Evolutionary conservation across 441 rosid species (phyloP).

Genomic region (Daphne laureola): DNA sequence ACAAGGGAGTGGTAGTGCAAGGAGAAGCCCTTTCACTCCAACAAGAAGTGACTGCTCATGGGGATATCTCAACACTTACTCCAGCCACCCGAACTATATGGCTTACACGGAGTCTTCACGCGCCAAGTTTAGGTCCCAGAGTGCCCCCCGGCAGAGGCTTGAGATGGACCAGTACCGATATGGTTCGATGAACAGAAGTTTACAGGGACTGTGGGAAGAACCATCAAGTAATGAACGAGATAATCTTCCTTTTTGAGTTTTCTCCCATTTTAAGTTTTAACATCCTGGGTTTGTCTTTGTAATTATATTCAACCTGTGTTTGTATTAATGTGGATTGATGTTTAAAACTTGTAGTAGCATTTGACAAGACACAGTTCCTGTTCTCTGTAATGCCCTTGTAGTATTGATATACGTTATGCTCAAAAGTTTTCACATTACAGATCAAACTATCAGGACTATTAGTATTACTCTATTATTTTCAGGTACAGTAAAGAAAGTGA

Average conservation of each 20-base stretch:
- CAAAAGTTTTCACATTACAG: too few relatives aligned
- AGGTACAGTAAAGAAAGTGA: too few relatives aligned
- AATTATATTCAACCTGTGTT: too few relatives aligned
- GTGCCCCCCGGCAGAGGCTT: conserved; percentile 64
- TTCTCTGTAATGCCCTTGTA: too few relatives aligned
- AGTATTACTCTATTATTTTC: too few relatives aligned
- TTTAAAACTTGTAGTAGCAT: conserved; percentile 27
- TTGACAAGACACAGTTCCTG: conserved; percentile 3
- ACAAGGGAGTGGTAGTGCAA: conserved; percentile 46
- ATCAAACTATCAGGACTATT: too few relatives aligned
- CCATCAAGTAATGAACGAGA: conserved; percentile 29
- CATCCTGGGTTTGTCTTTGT: conserved; percentile 4
- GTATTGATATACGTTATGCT: too few relatives aligned
- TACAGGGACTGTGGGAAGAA: conserved; percentile 32
- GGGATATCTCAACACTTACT: conserved; percentile 30
- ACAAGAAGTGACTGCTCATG: conserved; percentile 53
- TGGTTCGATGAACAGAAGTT: conserved; percentile 25
- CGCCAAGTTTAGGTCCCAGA: conserved; percentile 68
- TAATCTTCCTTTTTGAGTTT: conserved; percentile 16
- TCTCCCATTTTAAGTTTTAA: too few relatives aligned
- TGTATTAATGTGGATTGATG: conserved; percentile 9
- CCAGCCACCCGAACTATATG: conserved; percentile 66
- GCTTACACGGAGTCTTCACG: conserved; percentile 66
- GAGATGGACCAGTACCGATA: conserved; percentile 29
- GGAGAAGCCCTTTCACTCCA: conserved; percentile 54